Evolutionary conservation across 2,329 filamentous ascomycete genomes (phyloP).

Genomic region (Lasiodiplodia theobromae): DNA sequence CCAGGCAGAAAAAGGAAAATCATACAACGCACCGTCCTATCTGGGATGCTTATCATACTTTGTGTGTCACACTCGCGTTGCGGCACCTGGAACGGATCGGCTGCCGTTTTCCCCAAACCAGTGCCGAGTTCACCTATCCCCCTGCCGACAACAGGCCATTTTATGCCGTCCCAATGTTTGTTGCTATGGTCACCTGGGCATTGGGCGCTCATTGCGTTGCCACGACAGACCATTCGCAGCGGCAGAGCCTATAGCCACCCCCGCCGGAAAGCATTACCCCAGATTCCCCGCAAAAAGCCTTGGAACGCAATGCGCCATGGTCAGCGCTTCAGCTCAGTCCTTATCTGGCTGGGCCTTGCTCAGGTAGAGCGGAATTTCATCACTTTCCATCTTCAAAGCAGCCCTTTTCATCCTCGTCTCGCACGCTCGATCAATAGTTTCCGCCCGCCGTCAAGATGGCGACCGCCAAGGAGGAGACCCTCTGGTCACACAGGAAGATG

Average conservation of each 20-base stretch:
- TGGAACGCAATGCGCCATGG: background rate
- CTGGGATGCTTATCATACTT: conserved; percentile 16
- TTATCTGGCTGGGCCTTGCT: conserved; percentile 13
- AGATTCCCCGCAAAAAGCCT: conserved; percentile 20
- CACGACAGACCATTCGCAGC: background rate
- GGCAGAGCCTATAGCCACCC: conserved; percentile 4
- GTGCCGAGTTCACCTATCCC: background rate
- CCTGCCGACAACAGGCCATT: conserved; percentile 6
- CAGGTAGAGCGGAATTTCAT: background rate
- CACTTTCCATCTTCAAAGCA: background rate
- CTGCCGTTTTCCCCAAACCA: background rate
- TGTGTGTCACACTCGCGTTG: background rate
- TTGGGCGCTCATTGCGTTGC: background rate
- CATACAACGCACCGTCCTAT: background rate
- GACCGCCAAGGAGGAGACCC: conserved; percentile 36
- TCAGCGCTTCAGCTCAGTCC: background rate
- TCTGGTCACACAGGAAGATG: conserved; percentile 56
- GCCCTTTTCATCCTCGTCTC: background rate
- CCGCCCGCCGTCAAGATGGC: conserved; percentile 33
- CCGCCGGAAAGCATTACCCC: conserved; percentile 11
- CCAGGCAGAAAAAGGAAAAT: background rate
- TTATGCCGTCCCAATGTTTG: background rate
- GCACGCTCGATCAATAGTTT: background rate
- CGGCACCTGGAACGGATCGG: conserved; percentile 8
- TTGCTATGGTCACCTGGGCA: conserved; percentile 7